Conservation (phyloP, 495 filamentous ascomycete species). For the Aspergillus heteromorphus region DNA sequence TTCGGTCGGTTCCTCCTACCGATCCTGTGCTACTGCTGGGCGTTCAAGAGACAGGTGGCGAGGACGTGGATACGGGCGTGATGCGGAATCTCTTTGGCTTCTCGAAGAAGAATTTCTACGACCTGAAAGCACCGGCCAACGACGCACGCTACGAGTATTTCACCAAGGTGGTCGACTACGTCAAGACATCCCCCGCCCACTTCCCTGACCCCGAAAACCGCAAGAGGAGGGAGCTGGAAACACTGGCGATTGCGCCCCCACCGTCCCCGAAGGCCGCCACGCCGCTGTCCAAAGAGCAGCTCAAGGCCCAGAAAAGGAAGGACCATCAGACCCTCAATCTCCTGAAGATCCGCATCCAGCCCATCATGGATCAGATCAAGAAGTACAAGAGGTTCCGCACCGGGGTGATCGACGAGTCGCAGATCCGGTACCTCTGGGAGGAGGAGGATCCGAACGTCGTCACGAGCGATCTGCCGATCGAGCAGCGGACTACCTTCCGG, state of each 20-base stretch:
- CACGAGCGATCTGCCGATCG: constrained; percentile 64
- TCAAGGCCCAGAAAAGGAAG: constrained; percentile 70
- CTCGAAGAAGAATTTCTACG: constrained; percentile 69
- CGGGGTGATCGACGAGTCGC: constrained; percentile 65
- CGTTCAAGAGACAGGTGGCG: constrained; percentile 60
- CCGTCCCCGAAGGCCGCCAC: constrained; percentile 56
- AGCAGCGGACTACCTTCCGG: constrained; percentile 50
- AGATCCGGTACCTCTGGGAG: constrained; percentile 73
- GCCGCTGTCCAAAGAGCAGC: constrained; percentile 62
- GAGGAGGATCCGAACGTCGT: constrained; percentile 79
- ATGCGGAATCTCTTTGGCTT: constrained; percentile 76
- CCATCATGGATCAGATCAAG: constrained; percentile 92
- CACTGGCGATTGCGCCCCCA: constrained; percentile 67
- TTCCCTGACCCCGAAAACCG: constrained; percentile 83
- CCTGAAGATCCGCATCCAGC: constrained; percentile 81
- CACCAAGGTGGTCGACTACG: constrained; percentile 59
- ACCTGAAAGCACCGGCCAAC: constrained; percentile 59
- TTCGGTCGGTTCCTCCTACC: constrained; percentile 73
- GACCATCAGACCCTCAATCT: constrained; percentile 77
- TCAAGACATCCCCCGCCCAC: constrained; percentile 70
- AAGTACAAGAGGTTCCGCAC: constrained; percentile 78
- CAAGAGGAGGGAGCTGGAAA: constrained; percentile 75
- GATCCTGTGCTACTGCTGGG: constrained; percentile 86
- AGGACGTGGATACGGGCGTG: constrained; percentile 54
- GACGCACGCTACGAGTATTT: constrained; percentile 73